Percentiles rank a stretch among this genome's conserved stretches.
Conservation (phyloP, 352 stramenopile species). For the Halophytophthora batemanensis region DNA sequence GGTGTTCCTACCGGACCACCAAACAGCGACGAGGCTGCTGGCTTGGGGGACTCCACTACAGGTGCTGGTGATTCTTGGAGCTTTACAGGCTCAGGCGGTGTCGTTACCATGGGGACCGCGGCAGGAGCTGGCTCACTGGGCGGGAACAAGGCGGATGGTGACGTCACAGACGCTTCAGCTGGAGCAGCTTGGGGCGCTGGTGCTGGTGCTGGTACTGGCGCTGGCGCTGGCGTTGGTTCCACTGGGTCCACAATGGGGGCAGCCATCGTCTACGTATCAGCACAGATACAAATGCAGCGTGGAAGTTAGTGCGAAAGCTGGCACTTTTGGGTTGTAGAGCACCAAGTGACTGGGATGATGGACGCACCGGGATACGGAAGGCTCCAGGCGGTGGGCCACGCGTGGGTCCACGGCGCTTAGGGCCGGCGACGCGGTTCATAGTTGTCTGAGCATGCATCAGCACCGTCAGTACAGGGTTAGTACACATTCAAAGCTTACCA, state of each 20-base stretch:
- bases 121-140: background rate
- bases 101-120: background rate
- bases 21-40: slow-evolving; percentile 20
- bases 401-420: slow-evolving; percentile 72
- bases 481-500: background rate
- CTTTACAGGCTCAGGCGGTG: slow-evolving; percentile 10
- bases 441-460: slow-evolving; percentile 41
- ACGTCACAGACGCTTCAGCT: background rate
- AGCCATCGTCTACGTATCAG: slow-evolving; percentile 32
- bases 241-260: slow-evolving; percentile 29
- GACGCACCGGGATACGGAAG: slow-evolving; percentile 53
- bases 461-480: slow-evolving; percentile 7
- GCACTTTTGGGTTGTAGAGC: too few species aligned
- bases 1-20: slow-evolving; percentile 3
- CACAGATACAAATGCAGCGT: slow-evolving; percentile 7
- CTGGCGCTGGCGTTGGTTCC: slow-evolving; percentile 17
- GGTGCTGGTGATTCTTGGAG: slow-evolving; percentile 6
- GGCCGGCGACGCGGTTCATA: slow-evolving; percentile 71
- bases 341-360: background rate
- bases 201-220: slow-evolving; percentile 6
- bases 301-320: background rate
- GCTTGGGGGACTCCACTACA: slow-evolving; percentile 7
- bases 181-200: slow-evolving; percentile 5
- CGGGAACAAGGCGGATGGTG: slow-evolving; percentile 1
- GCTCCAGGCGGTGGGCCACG: slow-evolving; percentile 53